Conservation (phyloP, 371 early-diverging fungal species). For the Zancudomyces culisetae region DNA sequence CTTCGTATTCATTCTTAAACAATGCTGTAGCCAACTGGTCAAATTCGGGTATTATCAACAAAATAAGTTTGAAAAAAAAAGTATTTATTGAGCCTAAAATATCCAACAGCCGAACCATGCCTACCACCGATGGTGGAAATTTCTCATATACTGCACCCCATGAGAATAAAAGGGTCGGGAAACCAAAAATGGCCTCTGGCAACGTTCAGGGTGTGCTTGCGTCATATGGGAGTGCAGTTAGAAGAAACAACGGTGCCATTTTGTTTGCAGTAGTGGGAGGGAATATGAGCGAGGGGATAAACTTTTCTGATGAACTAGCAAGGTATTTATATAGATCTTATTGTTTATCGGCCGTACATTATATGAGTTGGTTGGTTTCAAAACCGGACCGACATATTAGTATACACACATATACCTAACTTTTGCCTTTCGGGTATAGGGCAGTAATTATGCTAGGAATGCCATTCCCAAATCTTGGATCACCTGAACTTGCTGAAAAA, state of each 20-base stretch:
- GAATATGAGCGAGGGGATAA: conserved; percentile 94
- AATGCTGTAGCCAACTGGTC: conserved; percentile 36
- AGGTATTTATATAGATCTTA: too few species aligned
- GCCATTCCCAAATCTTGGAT: conserved; percentile 59
- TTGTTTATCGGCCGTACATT: too few species aligned
- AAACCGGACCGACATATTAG: too few species aligned
- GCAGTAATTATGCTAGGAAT: conserved; percentile 77
- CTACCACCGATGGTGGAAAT: neutral
- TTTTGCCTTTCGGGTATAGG: conserved; percentile 10
- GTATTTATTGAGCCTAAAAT: conserved; percentile 20
- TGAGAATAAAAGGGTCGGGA: too few species aligned
- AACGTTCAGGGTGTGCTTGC: conserved; percentile 3
- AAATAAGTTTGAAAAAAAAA: conserved; percentile 36
- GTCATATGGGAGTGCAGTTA: conserved; percentile 4
- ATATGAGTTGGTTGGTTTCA: too few species aligned
- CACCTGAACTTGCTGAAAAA: conserved; percentile 57
- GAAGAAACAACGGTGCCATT: conserved; percentile 40
- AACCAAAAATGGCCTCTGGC: neutral
- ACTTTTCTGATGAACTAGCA: conserved; percentile 75
- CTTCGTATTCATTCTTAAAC: conserved; percentile 75
- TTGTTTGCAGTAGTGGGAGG: conserved; percentile 93
- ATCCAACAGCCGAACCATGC: neutral
- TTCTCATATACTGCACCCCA: too few species aligned
- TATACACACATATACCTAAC: too few species aligned
- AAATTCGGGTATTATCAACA: conserved; percentile 20